Base-by-base conservation (phyloP, 2,329 filamentous ascomycete species). In the Fusarium acutatum region DNA sequence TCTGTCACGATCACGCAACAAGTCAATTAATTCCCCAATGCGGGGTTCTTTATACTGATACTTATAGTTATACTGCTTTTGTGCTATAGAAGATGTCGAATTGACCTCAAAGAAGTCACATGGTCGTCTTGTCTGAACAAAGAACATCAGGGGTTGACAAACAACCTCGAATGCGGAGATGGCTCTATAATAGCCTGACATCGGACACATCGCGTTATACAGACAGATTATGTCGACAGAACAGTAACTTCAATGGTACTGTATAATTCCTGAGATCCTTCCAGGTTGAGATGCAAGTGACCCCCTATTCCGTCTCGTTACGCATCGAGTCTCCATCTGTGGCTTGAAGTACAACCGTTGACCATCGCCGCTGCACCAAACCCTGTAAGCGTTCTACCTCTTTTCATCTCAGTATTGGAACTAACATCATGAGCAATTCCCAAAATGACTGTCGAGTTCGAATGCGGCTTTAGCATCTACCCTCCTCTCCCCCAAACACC, bases 401-500 rank as follows among this genome's bases (percentile, higher is more conserved):
- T 8, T 13, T 3, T 0, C 18, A 15, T 11, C 6, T 2, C 8
- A 26, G 6, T 11, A 17, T 9, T n/a, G n/a, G n/a, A 24, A 28
- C 34, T 47, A 34, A 47, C 28, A 58, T 7, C 20, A 12, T 5
- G 15, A 26, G 7, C 4, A 2, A 3, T 26, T n/a, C 1, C 6
- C 26, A 41, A 32, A 20, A 66, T 57, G 40, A 3, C n/a, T 0
- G 41, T 24, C 18, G 41, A 43, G 30, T 66, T 18, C 18, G 37
- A 66, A 2, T 64, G 60, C 30, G 64, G 49, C 9, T 58, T 66
- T 49, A 66, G 60, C 30, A 9, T 66, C 26, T 50, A 47, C 30
- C 64, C 60, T 6, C 18, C 49, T 4, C 49, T 66, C 5, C 34
- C 53, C 9, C 37, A 18, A 43, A 49, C 30, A 9, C 24, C 24